Evolutionary conservation across 768 basidiomycete genomes (phyloP), one percentile per base, ranked within the genome.

Genomic region (Pleurotus cornucopiae): DNA sequence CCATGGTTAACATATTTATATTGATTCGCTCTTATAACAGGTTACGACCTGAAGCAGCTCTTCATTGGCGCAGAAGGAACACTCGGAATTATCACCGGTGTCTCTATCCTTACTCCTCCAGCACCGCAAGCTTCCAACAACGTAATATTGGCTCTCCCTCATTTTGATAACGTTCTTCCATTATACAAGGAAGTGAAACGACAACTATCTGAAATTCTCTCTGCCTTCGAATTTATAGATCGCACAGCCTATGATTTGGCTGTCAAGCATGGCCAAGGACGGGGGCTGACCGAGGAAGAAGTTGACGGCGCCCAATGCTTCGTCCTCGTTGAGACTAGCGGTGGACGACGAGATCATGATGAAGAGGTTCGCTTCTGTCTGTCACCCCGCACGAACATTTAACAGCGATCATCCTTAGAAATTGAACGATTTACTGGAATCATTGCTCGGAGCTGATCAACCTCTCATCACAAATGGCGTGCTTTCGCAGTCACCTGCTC

Each of bases 1-100:
- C 16, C 13, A 46, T 54, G 38, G 9, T 38, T 38, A 54, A 25
- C 18, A 46, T 18, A 14, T 26, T 58, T 43, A 47, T 45, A 47
- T 45, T 47, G 46, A 55, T 57, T 23, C 39, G 11, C 20, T n/a
- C 20, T 39, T 62, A 34, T 34, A 34, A 34, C 30, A 94, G 96
- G 97, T 11, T 98, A 97, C 67, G 97, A 99, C 69, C 78, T 99
- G 46, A 98, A 99, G 71, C 97, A 99, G 65, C 81, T 99, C 14
- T 99, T 98, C 73, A 97, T 99, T 62, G 97, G 97, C 11, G 87
- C 91, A 5, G 97, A 99, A 68, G 97, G 97, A 51, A 98, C 96
- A 0, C 85, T 99, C 20, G 97, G 97, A 45, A 78, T 99, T 55
- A 85, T 99, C 58, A 99, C 97, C 9, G 97, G 83, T 20, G 90